A percentile compares a stretch with the other conserved stretches of the same genome.
phyloP scores from a whole-genome alignment of 768 basidiomycete species.

The Pleurotus ostreatus region DNA sequence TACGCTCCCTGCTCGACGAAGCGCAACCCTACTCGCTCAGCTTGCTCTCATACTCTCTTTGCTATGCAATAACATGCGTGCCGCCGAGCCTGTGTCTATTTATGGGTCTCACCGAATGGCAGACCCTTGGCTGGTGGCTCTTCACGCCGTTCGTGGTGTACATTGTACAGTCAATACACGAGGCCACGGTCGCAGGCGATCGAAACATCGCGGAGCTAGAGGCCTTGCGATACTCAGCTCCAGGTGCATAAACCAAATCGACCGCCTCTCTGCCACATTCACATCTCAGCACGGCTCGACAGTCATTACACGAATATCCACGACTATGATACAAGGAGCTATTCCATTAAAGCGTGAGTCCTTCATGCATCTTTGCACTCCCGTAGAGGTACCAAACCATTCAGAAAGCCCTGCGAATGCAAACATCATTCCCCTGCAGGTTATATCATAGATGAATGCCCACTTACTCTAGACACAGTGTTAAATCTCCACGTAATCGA shows the following conservation, averaged over 20 bases:
- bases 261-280: too few relatives aligned
- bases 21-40: not conserved
- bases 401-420: too few relatives aligned
- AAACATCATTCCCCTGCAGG: too few relatives aligned
- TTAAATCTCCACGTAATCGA: constrained; percentile 1
- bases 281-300: too few relatives aligned
- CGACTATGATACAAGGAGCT: too few relatives aligned
- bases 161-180: constrained; percentile 40
- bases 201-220: constrained; percentile 48
- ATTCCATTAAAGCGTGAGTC: too few relatives aligned
- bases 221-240: constrained; percentile 48
- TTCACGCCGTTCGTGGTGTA: constrained; percentile 38
- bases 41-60: constrained; percentile 23
- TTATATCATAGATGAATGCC: not conserved
- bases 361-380: too few relatives aligned
- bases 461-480: constrained; percentile 3
- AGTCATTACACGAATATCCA: too few relatives aligned
- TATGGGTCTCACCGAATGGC: constrained; percentile 41
- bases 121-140: constrained; percentile 52
- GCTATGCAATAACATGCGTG: constrained; percentile 39
- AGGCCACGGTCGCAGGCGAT: constrained; percentile 40
- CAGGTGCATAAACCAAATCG: constrained; percentile 37
- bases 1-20: constrained; percentile 4
- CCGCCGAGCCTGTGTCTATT: constrained; percentile 47
- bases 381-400: too few relatives aligned